phyloP scores from a whole-genome alignment of 1,284 basidiomycete genomes.

The Naganishia albida region DNA sequence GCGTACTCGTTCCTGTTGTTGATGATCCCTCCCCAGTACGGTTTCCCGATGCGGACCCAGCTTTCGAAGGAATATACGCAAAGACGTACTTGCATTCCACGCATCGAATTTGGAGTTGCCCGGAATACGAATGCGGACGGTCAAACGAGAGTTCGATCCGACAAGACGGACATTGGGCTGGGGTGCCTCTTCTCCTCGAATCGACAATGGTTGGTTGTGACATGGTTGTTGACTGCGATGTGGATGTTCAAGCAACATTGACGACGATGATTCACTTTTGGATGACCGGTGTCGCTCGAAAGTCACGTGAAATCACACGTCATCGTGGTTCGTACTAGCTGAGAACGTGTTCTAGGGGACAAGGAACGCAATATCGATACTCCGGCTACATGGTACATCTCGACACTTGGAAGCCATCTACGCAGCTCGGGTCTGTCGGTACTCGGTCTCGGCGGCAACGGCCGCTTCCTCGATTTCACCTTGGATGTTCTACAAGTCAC shows the following conservation, averaged over 20 bases:
- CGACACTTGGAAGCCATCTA: conserved; percentile 24
- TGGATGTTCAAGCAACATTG: too few species aligned
- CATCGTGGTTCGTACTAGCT: too few species aligned
- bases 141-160: conserved; percentile 69
- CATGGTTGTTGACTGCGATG: conserved; percentile 1
- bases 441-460: conserved; percentile 86
- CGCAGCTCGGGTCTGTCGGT: conserved; percentile 62
- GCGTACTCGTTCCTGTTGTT: neutral
- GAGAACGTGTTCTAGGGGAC: too few species aligned
- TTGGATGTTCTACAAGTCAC: conserved; percentile 61
- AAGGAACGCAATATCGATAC: too few species aligned
- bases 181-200: conserved; percentile 47
- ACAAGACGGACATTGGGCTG: conserved; percentile 59
- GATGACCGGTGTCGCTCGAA: too few species aligned
- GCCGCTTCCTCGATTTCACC: conserved; percentile 87
- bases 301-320: too few species aligned
- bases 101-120: conserved; percentile 70
- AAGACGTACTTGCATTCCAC: conserved; percentile 58
- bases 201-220: conserved; percentile 47
- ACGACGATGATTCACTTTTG: too few species aligned
- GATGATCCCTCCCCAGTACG: neutral
- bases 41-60: neutral
- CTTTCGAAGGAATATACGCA: conserved; percentile 28
- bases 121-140: conserved; percentile 65
- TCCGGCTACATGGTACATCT: too few species aligned